Evolutionary conservation across 805 yeast genomes (phyloP), one percentile per base, ranked within the genome.

Genomic region (Torulaspora indica): DNA sequence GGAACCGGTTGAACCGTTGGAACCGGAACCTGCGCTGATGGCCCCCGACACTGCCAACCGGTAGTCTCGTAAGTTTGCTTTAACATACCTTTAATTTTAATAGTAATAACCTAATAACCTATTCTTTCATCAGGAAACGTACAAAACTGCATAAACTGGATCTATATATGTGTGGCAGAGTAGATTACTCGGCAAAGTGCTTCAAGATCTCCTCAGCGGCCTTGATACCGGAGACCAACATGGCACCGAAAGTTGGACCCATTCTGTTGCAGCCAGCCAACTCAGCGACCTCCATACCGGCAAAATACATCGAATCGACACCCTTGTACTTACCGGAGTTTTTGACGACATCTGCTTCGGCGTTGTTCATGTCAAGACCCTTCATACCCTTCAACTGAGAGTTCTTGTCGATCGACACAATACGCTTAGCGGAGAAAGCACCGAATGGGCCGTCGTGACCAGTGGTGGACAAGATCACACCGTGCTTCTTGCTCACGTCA

Each of bases 391-490:
- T 79, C 54, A 81, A 69, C 58, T 72, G 68, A 53, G 72, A 64
- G 45, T 69, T 49, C 18, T 61, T 55, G 35, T 78, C 80, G 53
- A 76, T 69, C 43, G 73, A 67, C 18, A 74, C 79, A 38, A 78
- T 71, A 66, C 90, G 76, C 72, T 83, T 83, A 51, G 84, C 88
- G 49, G 79, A 75, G 69, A 81, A 82, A 6, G 90, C 89, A 47
- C 90, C 90, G 67, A 82, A 81, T 41, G 88, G 89, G 57, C 91
- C 90, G 61, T 83, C 91, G 60, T 83, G 90, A 47, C 90, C 91
- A 25, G 87, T 78, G 50, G 88, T 78, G 12, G 88, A 81, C 46
- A 84, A 70, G 45, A 83, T 78, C 44, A 84, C 78, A 57, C 67
- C 67, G 44, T 60, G 64, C 47, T 58, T 62, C 44, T 55, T 47